Percentiles rank a stretch among this genome's conserved stretches.
Conservation (phyloP, 1,139 yeast genomes). For the Geotrichum aggregatum region DNA sequence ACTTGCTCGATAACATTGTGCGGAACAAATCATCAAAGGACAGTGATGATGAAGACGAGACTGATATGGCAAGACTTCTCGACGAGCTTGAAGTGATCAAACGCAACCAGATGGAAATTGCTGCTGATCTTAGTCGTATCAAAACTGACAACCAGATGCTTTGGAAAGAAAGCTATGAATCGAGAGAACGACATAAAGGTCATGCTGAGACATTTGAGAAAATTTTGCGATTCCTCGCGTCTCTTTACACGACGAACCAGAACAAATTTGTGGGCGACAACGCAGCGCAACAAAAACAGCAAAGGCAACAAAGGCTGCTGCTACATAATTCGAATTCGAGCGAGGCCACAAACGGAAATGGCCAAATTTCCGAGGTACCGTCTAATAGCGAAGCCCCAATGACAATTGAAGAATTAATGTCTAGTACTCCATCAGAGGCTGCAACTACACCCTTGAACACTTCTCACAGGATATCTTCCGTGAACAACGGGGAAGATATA, state of each 20-base stretch:
- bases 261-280: constrained; percentile 37
- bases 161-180: constrained; percentile 83
- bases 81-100: constrained; percentile 74
- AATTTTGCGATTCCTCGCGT: constrained; percentile 79
- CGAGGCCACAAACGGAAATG: constrained; percentile 21
- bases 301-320: constrained; percentile 19
- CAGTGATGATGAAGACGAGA: constrained; percentile 43
- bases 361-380: constrained; percentile 13
- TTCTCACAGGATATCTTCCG: constrained; percentile 14
- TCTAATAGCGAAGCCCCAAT: neutral
- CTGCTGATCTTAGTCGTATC: constrained; percentile 77
- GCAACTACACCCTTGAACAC: neutral
- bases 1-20: constrained; percentile 68
- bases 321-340: no score
- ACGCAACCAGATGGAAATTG: constrained; percentile 70
- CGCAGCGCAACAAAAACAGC: neutral
- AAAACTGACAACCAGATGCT: constrained; percentile 82
- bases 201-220: constrained; percentile 87
- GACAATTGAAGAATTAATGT: constrained; percentile 13
- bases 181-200: constrained; percentile 77
- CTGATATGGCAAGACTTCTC: constrained; percentile 55
- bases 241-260: constrained; percentile 63
- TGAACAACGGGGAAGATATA: neutral
- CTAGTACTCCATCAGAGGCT: constrained; percentile 3
- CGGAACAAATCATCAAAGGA: constrained; percentile 46